phyloP scores from a whole-genome alignment of 2,329 filamentous ascomycete species.

The Ambrosiella cleistominuta region DNA sequence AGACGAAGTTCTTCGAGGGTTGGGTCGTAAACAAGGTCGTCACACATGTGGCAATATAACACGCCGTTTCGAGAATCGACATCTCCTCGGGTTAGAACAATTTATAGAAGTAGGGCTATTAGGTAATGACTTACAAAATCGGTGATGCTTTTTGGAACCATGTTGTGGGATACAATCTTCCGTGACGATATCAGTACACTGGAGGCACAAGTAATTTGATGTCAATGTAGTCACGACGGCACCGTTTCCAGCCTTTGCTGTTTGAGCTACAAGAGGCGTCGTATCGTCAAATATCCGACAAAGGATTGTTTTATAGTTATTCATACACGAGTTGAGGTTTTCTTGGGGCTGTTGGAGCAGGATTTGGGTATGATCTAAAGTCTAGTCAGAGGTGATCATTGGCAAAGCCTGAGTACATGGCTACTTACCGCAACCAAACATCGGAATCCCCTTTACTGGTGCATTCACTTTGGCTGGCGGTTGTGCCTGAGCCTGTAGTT shows the following conservation, averaged over 20 bases:
- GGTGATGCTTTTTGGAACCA: slow-evolving; percentile 50
- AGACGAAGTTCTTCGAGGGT: slow-evolving; percentile 59
- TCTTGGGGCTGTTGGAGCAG: slow-evolving; percentile 45
- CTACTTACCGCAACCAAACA: slow-evolving; percentile 46
- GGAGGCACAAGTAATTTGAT: slow-evolving; percentile 53
- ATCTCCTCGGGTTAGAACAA: slow-evolving; percentile 32
- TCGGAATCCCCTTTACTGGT: slow-evolving; percentile 38
- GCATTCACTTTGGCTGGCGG: slow-evolving; percentile 28
- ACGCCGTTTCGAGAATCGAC: slow-evolving; percentile 61
- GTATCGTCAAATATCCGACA: slow-evolving; percentile 52
- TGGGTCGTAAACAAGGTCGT: slow-evolving; percentile 69
- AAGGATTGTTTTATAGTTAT: slow-evolving; percentile 55
- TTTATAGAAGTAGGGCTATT: neutral
- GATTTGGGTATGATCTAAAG: slow-evolving; percentile 51
- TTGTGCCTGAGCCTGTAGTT: neutral
- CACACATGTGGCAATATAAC: slow-evolving; percentile 65
- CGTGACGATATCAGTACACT: slow-evolving; percentile 52
- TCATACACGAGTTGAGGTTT: slow-evolving; percentile 49
- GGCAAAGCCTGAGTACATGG: neutral
- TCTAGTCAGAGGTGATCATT: slow-evolving; percentile 13
- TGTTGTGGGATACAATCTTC: slow-evolving; percentile 50
- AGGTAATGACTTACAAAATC: slow-evolving; percentile 43
- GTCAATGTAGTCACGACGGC: slow-evolving; percentile 42
- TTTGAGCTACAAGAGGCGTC: slow-evolving; percentile 43
- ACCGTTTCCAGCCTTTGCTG: slow-evolving; percentile 39